These are phyloP conservation scores for Saxophila tyrrhenica DNA, from an alignment of 495 filamentous ascomycete genomes.

Conservation along the genomic window DNA sequence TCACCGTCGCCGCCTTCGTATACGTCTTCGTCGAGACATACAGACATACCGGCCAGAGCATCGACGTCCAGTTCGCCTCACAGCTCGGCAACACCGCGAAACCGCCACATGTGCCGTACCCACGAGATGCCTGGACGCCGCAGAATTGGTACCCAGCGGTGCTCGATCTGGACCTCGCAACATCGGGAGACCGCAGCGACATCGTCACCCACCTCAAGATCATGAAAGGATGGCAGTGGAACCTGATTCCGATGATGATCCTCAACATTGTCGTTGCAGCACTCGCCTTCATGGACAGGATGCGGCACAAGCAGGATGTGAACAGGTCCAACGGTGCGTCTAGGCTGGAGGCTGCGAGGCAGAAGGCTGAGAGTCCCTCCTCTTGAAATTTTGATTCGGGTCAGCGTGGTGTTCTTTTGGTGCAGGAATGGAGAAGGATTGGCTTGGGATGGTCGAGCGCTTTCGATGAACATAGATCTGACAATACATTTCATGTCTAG, in stretches of 20 bases:
- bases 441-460: no score
- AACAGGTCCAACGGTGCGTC: background rate
- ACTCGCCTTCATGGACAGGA: background rate
- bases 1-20: conserved; percentile 7
- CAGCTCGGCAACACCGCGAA: conserved; percentile 9
- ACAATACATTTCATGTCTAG: background rate
- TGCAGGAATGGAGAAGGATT: background rate
- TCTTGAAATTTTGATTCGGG: background rate
- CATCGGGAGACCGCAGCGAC: conserved; percentile 22
- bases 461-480: background rate
- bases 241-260: conserved; percentile 41
- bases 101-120: conserved; percentile 30
- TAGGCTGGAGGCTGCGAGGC: background rate
- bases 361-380: background rate
- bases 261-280: background rate
- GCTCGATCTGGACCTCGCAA: conserved; percentile 34
- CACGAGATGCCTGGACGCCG: conserved; percentile 40
- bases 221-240: conserved; percentile 44
- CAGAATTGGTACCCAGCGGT: conserved; percentile 45
- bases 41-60: conserved; percentile 6
- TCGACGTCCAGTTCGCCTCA: conserved; percentile 6
- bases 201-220: conserved; percentile 33
- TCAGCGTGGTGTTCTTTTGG: background rate
- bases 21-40: conserved; percentile 8
- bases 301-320: background rate